Base-by-base conservation (phyloP, 2,329 filamentous ascomycete species). In the Pseudogymnoascus destructans region DNA sequence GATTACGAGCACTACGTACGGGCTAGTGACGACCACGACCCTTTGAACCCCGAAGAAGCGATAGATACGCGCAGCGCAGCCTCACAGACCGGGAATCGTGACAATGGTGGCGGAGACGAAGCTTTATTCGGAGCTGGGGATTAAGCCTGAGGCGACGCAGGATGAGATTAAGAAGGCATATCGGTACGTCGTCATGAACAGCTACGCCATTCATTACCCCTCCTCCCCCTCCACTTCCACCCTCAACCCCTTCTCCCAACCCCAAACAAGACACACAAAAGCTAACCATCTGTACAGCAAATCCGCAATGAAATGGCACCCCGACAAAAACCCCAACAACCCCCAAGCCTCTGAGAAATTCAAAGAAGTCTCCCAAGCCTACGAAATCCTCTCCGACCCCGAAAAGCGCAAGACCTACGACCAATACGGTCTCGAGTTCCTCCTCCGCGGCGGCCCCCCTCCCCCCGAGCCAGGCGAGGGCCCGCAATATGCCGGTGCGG, bases 161-260 rank as follows among this genome's bases (percentile, higher is more conserved):
- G 92, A 96, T 69, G 92, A 97, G 64, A 95, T 98, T 71, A 97
- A 96, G 72, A 98, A 97, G 72, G 93, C 84, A 60, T 95, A 95
- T 73, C 81, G 87, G 85, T 88, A 84, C 73, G 80, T 66, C 35
- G 35, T 57, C 46, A 38, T 35, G 38, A 27, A 27, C 55, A 42
- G 10, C 23, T 21, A 25, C 49, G 17, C 5, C 60, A 54, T n/a
- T 61, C 19, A 27, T 55, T 52, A 40, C 35, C 33, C 15, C n/a
- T 55, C 10, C 32, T 6, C 9, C 25, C n/a, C 13, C n/a, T 32
- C n/a, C 15, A 10, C 15, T 2, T 13, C 19, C 7, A 58, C 25
- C 23, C 15, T 36, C 21, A 21, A 3, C 15, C 32, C 11, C 32
- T n/a, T 8, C 13, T 15, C 33, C 33, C 33, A 33, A 25, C 1